Evolutionary conservation across 345 rosid genomes (phyloP).

Genomic region (Citrus cavaleriei): DNA sequence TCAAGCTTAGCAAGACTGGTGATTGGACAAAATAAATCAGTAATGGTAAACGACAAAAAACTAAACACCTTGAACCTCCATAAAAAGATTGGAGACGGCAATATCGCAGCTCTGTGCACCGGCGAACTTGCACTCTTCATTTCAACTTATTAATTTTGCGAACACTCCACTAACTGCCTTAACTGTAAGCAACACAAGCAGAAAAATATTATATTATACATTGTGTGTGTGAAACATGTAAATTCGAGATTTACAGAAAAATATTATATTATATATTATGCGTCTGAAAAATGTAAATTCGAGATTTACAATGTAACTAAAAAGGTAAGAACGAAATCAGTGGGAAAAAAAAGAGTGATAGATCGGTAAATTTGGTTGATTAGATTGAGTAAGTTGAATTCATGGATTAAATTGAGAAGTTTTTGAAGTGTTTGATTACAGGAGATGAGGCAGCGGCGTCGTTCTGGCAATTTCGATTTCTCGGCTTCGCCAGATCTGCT

Average conservation of each 20-base stretch:
- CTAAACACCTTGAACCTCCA: slow-evolving; percentile 85
- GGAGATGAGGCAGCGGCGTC: not conserved
- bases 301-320: not conserved
- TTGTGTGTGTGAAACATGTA: no score
- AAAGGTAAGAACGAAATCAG: not conserved
- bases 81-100: slow-evolving; percentile 76
- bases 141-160: slow-evolving; percentile 41
- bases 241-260: not conserved
- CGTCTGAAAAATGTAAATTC: not conserved
- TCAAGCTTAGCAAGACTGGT: not conserved
- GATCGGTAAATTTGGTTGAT: not conserved
- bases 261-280: no score
- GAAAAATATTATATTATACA: no score
- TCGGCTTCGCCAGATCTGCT: not conserved
- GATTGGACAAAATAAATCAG: not conserved
- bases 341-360: not conserved
- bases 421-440: not conserved
- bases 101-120: slow-evolving; percentile 39
- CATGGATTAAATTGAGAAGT: not conserved
- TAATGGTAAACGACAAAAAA: not conserved
- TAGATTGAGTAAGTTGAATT: not conserved
- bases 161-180: slow-evolving; percentile 37
- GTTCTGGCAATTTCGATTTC: not conserved
- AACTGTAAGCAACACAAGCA: slow-evolving; percentile 20
- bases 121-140: slow-evolving; percentile 50